Base-by-base conservation (phyloP, 1,284 basidiomycete genomes). In the Meira miltonrushii region DNA sequence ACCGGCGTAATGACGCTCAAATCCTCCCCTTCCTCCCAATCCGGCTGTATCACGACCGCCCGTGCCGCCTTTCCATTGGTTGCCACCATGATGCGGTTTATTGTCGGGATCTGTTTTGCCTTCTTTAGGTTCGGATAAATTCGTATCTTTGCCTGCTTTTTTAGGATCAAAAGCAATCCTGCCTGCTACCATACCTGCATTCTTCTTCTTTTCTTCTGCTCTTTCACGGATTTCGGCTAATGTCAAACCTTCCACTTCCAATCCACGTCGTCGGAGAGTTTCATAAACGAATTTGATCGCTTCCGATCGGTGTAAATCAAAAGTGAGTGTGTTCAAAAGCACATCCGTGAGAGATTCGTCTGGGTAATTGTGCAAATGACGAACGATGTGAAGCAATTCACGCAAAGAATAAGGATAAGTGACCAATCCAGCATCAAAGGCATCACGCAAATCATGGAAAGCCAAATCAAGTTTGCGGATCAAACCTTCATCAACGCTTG, bases 1-100 rank as follows among this genome's bases (percentile, higher is more conserved):
- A 4, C 78, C 76, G 8, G 67, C 59, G 48, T 69, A 74, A 41
- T 74, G 59, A 1, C 75, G 65, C 40, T 75, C 74, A 52, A 61
- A 74, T 4, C 76, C 75, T 19, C 75, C 75, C 2, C 70, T 62
- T 0, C 79, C 78, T 4, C 79, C 79, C 4, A 78, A 67, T 1
- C 79, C 78, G 7, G 73, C 75, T 9, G 78, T 80, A 23, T 76
- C 75, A 11, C 78, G 66, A 0, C 78, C 75, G 7, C 79, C 79
- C 1, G 73, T 75, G 17, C 79, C 79, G 25, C 79, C 79, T 2
- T 74, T 70, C 76, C 77, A 80, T 9, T 69, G 75, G 58, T 80
- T 80, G 2, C 79, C 79, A 5, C 79, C 79, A 1, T 69, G 63
- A 50, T 80, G 78, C 17, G 65, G 58, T 50, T 80, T 63, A 48